Conservation (phyloP, 169 alveolate genomes). For the Plasmodium reichenowi region DNA sequence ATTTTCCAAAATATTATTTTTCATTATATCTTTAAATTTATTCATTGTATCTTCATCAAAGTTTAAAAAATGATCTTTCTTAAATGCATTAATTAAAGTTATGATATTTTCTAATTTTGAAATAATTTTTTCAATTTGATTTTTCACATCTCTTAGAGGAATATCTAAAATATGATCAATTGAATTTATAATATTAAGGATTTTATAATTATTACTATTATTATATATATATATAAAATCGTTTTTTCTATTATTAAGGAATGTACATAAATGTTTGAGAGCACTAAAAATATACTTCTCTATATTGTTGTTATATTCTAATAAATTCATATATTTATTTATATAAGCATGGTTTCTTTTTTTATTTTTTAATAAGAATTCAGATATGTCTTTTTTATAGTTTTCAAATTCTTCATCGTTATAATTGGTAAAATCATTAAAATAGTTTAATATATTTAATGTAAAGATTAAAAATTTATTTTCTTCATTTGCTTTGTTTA, state of each 20-base stretch:
- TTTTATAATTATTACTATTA: slow-evolving; percentile 45
- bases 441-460: slow-evolving; percentile 37
- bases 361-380: slow-evolving; percentile 28
- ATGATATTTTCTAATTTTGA: slow-evolving; percentile 41
- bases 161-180: slow-evolving; percentile 36
- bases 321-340: slow-evolving; percentile 49
- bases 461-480: slow-evolving; percentile 53
- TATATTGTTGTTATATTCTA: slow-evolving; percentile 16
- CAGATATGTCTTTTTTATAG: slow-evolving; percentile 39
- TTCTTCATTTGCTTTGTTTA: slow-evolving; percentile 35
- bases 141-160: slow-evolving; percentile 41
- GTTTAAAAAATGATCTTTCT: slow-evolving; percentile 22
- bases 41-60: slow-evolving; percentile 54
- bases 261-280: slow-evolving; percentile 38
- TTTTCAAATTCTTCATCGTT: slow-evolving; percentile 36
- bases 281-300: slow-evolving; percentile 33
- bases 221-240: slow-evolving; percentile 36
- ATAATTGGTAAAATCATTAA: slow-evolving; percentile 33
- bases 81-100: slow-evolving; percentile 9
- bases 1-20: slow-evolving; percentile 14
- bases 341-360: slow-evolving; percentile 56
- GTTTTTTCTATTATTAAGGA: slow-evolving; percentile 16
- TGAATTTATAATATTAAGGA: slow-evolving; percentile 18
- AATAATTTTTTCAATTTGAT: slow-evolving; percentile 44
- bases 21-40: slow-evolving; percentile 1